A percentile compares a stretch with the other conserved stretches of the same genome.
phyloP scores from a whole-genome alignment of 306 rosid species.

The Lotus japonicus region DNA sequence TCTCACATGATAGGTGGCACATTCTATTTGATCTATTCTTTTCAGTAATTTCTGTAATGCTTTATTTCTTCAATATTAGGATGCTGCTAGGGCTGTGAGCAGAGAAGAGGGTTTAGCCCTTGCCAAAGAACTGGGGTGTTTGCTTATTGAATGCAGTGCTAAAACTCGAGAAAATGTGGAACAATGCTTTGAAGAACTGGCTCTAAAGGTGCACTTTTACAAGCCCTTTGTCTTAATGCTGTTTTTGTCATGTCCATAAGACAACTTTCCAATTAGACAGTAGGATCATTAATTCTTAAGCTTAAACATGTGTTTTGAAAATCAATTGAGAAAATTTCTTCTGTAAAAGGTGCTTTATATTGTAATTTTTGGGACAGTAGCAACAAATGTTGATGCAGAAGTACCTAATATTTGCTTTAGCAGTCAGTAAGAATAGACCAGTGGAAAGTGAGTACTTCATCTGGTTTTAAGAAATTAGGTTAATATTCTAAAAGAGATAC shows the following conservation, averaged over 20 bases:
- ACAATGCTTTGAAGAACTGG: slow-evolving; percentile 89
- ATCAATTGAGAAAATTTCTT: not conserved
- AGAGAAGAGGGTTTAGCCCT: slow-evolving; percentile 87
- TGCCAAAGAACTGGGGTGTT: slow-evolving; percentile 76
- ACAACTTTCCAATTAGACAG: not conserved
- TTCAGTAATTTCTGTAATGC: not conserved
- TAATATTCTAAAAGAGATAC: too few species aligned
- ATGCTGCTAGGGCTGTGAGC: slow-evolving; percentile 81
- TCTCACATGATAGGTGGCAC: too few species aligned
- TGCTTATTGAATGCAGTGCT: slow-evolving; percentile 89
- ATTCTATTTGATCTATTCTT: not conserved
- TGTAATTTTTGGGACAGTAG: not conserved
- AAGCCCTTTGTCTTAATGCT: not conserved
- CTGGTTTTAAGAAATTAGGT: too few species aligned
- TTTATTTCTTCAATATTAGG: slow-evolving; percentile 37
- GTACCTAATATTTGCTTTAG: not conserved
- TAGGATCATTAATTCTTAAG: not conserved
- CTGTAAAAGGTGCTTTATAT: too few species aligned
- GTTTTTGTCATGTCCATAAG: not conserved
- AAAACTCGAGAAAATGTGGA: slow-evolving; percentile 88
- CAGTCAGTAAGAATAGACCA: too few species aligned
- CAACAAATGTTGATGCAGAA: not conserved
- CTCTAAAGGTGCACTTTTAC: slow-evolving; percentile 59
- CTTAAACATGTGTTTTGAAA: not conserved
- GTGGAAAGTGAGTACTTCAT: too few species aligned